Evolutionary conservation across 2,329 filamentous ascomycete species (phyloP).

Genomic region (Alternaria brassicae): DNA sequence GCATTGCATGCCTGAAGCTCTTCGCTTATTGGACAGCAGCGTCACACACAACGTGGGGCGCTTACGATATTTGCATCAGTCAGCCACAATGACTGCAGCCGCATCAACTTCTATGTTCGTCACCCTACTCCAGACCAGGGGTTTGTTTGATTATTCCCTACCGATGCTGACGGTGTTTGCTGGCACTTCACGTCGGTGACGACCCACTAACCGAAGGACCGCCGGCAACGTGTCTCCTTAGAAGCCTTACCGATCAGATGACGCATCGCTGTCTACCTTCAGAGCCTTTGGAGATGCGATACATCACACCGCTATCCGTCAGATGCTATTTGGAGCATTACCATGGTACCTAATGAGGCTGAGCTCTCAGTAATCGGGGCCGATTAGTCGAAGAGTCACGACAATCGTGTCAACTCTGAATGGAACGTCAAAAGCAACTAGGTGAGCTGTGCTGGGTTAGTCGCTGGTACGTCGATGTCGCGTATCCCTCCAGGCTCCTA

Average conservation of each 20-base stretch:
- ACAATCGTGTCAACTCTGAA: neutral
- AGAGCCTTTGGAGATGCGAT: slow-evolving; percentile 4
- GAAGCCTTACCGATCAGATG: slow-evolving; percentile 15
- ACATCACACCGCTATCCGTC: slow-evolving; percentile 22
- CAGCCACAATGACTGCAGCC: slow-evolving; percentile 13
- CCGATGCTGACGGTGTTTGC: slow-evolving; percentile 11
- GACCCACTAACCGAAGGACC: slow-evolving; percentile 23
- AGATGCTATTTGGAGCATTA: slow-evolving; percentile 15
- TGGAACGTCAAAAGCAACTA: neutral
- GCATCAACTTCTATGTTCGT: slow-evolving; percentile 6
- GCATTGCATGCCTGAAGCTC: slow-evolving; percentile 1
- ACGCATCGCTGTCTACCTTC: slow-evolving; percentile 16
- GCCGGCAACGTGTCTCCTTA: slow-evolving; percentile 27
- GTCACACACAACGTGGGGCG: slow-evolving; percentile 10
- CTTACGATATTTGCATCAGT: slow-evolving; percentile 4
- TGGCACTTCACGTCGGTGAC: slow-evolving; percentile 16
- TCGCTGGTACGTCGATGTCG: neutral
- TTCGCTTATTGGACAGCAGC: slow-evolving; percentile 6
- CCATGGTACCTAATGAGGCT: neutral
- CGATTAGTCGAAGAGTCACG: neutral
- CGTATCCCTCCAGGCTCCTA: neutral
- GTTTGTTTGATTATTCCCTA: slow-evolving; percentile 1
- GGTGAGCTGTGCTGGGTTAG: neutral
- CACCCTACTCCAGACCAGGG: neutral
- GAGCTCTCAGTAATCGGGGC: neutral